A percentile compares a stretch with the other conserved stretches of the same genome.
Conservation (phyloP, 75 land plant species). For the Chamaecyparis obtusa region DNA sequence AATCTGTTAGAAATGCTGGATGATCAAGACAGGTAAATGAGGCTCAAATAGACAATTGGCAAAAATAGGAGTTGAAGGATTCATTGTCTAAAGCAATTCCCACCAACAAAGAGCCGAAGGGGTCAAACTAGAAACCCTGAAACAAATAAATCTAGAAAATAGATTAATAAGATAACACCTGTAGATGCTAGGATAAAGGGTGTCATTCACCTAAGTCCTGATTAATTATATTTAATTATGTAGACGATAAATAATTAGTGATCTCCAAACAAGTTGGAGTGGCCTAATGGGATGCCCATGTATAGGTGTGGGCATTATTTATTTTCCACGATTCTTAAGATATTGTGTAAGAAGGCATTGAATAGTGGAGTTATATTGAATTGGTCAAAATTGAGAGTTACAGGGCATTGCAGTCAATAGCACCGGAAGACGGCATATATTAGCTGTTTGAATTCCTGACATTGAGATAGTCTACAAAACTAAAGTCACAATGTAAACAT, state of each 20-base stretch:
- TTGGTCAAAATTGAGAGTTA: too few species aligned
- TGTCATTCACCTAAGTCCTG: too few species aligned
- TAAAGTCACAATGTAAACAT: slow-evolving; percentile 14
- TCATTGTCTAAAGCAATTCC: background rate
- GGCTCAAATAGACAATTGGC: background rate
- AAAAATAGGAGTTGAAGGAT: background rate
- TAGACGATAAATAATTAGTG: too few species aligned
- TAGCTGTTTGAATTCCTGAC: slow-evolving; percentile 36
- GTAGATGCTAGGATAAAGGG: background rate
- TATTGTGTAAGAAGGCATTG: too few species aligned
- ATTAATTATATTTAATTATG: too few species aligned
- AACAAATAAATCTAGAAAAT: background rate
- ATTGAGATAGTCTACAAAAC: slow-evolving; percentile 87
- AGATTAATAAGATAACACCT: background rate
- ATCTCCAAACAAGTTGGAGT: too few species aligned
- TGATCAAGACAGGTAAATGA: background rate
- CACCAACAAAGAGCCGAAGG: background rate
- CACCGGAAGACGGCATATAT: slow-evolving; percentile 76
- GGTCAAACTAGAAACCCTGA: background rate
- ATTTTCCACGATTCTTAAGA: too few species aligned
- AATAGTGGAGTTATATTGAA: too few species aligned
- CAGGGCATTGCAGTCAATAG: slow-evolving; percentile 40
- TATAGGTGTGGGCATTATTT: too few species aligned
- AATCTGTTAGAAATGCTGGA: background rate
- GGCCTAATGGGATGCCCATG: too few species aligned